Conservation (phyloP, 441 rosid genomes). For the Bruguiera hainesii region DNA sequence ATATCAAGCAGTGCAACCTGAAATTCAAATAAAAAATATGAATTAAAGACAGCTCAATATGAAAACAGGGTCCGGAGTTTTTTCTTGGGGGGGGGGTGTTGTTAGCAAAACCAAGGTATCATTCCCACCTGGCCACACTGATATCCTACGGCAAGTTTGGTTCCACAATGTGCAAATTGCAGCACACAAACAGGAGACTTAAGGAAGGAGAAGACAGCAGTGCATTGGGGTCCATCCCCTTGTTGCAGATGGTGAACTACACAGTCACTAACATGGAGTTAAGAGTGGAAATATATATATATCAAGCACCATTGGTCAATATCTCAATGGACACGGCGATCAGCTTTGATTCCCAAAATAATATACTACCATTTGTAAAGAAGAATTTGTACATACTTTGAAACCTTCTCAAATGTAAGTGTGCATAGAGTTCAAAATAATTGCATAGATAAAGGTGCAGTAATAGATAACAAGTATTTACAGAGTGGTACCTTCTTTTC, state of each 20-base stretch:
- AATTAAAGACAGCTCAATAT: too few relatives aligned
- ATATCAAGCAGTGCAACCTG: conserved; percentile 85
- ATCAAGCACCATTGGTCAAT: conserved; percentile 2
- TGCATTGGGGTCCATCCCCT: conserved; percentile 65
- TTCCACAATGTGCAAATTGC: conserved; percentile 46
- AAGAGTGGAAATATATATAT: conserved; percentile 9
- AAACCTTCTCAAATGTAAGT: too few relatives aligned
- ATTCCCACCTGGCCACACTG: conserved; percentile 65
- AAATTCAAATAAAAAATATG: conserved; percentile 28
- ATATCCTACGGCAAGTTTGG: conserved; percentile 72
- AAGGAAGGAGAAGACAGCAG: conserved; percentile 52
- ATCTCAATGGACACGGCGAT: background rate
- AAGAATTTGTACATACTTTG: too few relatives aligned
- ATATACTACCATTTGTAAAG: too few relatives aligned
- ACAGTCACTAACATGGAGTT: conserved; percentile 21
- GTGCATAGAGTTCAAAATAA: background rate
- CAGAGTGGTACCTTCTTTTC: conserved; percentile 52
- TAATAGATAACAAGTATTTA: background rate
- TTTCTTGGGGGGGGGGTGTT: background rate
- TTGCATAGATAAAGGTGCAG: background rate
- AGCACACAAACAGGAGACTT: conserved; percentile 52
- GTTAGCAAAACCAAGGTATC: conserved; percentile 16
- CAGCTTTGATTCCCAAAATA: too few relatives aligned
- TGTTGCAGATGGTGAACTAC: conserved; percentile 55
- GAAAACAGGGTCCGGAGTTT: too few relatives aligned